Evolutionary conservation across 257 asterid species (phyloP).

Genomic region (Solanum tacnaense): DNA sequence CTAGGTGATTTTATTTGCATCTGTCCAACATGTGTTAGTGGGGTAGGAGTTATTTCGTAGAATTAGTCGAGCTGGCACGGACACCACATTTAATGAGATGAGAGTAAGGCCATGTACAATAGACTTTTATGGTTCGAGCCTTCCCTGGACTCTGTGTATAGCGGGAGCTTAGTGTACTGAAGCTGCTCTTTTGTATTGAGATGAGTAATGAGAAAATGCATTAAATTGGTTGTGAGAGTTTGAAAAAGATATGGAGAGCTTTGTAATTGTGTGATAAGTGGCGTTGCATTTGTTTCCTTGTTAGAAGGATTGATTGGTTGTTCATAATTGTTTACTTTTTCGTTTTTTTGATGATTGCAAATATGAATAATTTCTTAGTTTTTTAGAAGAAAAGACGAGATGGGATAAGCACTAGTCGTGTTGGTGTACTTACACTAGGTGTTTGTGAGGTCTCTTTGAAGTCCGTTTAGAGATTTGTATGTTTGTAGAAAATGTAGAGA

Average conservation of each 20-base stretch:
- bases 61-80: accelerated
- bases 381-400: background rate
- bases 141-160: accelerated
- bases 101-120: background rate
- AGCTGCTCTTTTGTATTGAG: background rate
- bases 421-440: background rate
- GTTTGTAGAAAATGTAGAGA: background rate
- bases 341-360: background rate
- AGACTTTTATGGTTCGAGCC: background rate
- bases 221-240: background rate
- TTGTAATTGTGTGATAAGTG: background rate
- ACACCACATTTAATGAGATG: background rate
- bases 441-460: background rate
- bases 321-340: background rate
- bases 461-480: background rate
- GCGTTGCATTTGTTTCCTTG: background rate
- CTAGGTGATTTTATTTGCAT: background rate
- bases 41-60: background rate
- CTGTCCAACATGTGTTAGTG: background rate
- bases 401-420: background rate
- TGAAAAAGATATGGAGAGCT: background rate
- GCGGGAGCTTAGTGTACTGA: background rate
- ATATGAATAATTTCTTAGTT: background rate
- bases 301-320: background rate
- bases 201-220: background rate